phyloP scores from a whole-genome alignment of 2,329 filamentous ascomycete species.

The Alternaria consortialis region DNA sequence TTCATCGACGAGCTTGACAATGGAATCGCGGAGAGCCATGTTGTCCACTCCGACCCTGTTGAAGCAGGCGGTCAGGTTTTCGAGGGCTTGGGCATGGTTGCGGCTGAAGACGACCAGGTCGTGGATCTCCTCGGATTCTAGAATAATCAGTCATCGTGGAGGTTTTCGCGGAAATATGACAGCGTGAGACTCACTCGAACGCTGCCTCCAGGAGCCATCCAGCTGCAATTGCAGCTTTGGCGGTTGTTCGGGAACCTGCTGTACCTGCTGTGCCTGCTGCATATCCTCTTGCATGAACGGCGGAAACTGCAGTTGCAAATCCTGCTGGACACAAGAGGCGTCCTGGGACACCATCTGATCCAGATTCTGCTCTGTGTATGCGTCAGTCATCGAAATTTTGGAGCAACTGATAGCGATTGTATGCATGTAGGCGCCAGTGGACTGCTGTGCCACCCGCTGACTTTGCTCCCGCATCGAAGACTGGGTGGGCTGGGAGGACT shows the following conservation, averaged over 20 bases:
- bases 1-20: neutral
- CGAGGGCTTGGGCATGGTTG: neutral
- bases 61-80: conserved; percentile 85
- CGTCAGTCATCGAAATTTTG: neutral
- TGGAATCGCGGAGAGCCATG: conserved; percentile 42
- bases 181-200: neutral
- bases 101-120: conserved; percentile 7
- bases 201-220: neutral
- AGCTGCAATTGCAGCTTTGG: neutral
- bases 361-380: neutral
- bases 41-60: conserved; percentile 88
- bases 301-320: neutral
- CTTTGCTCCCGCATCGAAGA: too few species aligned
- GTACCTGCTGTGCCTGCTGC: neutral
- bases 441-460: neutral
- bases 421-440: neutral
- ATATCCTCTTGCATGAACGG: neutral
- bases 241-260: neutral
- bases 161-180: neutral
- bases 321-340: neutral
- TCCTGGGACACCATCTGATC: neutral
- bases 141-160: neutral
- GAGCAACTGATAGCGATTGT: neutral
- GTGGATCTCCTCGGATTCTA: neutral
- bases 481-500: neutral